Evolutionary conservation across 345 rosid genomes (phyloP).

Genomic region (Salix arbutifolia): DNA sequence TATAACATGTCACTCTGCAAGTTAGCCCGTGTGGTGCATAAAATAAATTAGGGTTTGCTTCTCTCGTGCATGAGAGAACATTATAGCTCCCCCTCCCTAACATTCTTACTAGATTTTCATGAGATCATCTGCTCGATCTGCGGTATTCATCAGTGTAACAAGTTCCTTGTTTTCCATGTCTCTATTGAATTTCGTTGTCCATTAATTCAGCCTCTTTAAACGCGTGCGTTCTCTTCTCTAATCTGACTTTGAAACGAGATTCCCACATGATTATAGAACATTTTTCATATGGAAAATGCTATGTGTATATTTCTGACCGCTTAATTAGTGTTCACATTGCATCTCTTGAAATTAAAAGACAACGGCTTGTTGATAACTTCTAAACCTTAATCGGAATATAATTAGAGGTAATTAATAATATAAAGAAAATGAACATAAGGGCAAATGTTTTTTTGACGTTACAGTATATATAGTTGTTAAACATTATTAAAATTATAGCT

Average conservation of each 20-base stretch:
- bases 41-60: background rate
- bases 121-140: background rate
- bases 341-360: background rate
- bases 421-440: background rate
- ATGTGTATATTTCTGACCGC: background rate
- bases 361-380: background rate
- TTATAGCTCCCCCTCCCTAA: background rate
- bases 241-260: background rate
- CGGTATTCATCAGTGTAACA: background rate
- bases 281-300: background rate
- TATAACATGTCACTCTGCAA: background rate
- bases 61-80: background rate
- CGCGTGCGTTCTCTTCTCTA: background rate
- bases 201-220: background rate
- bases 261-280: background rate
- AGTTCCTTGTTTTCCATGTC: background rate
- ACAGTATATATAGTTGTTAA: background rate
- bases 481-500: background rate
- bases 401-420: background rate
- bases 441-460: background rate
- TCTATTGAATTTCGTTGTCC: background rate
- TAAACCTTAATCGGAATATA: background rate
- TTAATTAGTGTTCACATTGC: background rate
- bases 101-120: background rate
- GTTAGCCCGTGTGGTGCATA: background rate